These are phyloP conservation scores for Claviceps paspali DNA, from an alignment of 2,329 filamentous ascomycete genomes.

Conservation along the genomic window DNA sequence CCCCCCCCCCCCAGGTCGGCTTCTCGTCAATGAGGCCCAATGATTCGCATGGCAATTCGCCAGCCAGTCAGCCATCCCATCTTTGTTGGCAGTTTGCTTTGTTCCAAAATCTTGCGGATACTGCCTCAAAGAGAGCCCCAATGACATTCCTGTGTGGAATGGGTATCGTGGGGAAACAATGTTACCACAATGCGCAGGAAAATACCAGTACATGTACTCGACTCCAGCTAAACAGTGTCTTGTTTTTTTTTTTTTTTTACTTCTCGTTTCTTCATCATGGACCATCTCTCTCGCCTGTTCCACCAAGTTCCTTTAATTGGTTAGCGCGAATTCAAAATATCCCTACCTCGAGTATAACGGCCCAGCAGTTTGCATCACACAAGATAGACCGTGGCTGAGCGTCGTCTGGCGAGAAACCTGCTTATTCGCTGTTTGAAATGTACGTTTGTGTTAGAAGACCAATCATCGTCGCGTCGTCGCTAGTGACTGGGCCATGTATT, in stretches of 20 bases:
- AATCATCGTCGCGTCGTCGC: not conserved
- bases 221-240: not conserved
- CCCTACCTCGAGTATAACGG: not conserved
- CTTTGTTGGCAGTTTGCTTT: too few relatives aligned
- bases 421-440: not conserved
- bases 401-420: not conserved
- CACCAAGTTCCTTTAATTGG: not conserved
- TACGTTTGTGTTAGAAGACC: not conserved
- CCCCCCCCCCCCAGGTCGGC: too few relatives aligned
- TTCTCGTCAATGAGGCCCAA: too few relatives aligned
- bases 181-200: not conserved
- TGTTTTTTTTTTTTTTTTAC: not conserved
- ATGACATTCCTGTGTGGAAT: not conserved
- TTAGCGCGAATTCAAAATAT: conserved; percentile 1
- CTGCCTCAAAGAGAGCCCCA: not conserved
- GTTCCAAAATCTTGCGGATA: too few relatives aligned
- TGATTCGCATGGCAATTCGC: too few relatives aligned
- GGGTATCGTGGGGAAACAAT: not conserved
- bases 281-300: not conserved
- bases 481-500: not conserved
- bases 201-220: not conserved
- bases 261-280: not conserved
- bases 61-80: too few relatives aligned
- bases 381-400: too few relatives aligned
- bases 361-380: not conserved